Percentiles rank a stretch among this genome's conserved stretches.
Evolutionary conservation across 495 filamentous ascomycete genomes (phyloP).

Genomic region (Penicillium cosmopolitanum): DNA sequence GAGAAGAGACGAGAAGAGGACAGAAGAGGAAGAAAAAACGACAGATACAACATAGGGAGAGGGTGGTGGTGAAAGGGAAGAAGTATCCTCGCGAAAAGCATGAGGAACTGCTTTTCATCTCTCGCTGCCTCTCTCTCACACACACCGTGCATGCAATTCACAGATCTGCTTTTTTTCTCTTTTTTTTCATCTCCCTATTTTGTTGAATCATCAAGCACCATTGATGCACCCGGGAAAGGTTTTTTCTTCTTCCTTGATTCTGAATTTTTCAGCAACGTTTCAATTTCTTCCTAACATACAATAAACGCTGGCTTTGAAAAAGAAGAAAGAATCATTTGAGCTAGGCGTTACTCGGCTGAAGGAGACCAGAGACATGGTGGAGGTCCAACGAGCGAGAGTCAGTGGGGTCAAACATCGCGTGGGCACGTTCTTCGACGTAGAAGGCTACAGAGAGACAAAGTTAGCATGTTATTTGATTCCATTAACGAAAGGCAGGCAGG

Average conservation of each 20-base stretch:
- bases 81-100: too few species aligned
- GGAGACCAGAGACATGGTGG: constrained; percentile 63
- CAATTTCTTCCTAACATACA: neutral
- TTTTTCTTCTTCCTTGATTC: too few species aligned
- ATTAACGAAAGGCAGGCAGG: neutral
- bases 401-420: constrained; percentile 59
- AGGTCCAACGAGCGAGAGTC: constrained; percentile 72
- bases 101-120: too few species aligned
- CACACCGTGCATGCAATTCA: too few species aligned
- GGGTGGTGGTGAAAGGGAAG: neutral
- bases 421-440: constrained; percentile 50
- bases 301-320: too few species aligned
- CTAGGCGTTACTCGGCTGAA: constrained; percentile 44
- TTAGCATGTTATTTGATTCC: constrained; percentile 5
- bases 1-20: neutral
- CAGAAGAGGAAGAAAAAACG: neutral
- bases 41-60: neutral
- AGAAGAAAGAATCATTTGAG: too few species aligned
- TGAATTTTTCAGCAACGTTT: too few species aligned
- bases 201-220: too few species aligned
- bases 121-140: too few species aligned
- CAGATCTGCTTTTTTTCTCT: too few species aligned
- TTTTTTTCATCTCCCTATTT: too few species aligned
- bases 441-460: constrained; percentile 27
- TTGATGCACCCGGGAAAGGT: too few species aligned